Base-by-base conservation (phyloP, 129 eudicot genomes). In the Chrysanthemum seticuspe region DNA sequence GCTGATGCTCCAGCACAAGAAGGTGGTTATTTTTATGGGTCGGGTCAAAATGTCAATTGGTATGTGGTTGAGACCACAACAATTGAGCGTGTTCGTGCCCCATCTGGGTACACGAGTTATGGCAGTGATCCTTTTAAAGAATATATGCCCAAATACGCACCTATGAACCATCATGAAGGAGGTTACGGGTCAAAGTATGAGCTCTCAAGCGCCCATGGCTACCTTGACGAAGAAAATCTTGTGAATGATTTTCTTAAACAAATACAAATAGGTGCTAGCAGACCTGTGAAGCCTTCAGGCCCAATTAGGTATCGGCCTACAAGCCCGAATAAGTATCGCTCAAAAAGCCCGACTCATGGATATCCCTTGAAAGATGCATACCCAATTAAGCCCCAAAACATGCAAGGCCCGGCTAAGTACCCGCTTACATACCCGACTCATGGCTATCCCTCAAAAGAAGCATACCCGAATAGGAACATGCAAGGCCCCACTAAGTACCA, bases 11-110 rank as follows among this genome's bases (percentile, higher is more conserved):
- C 68, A 2, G 0, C 40, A 47, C 77, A 71, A 36, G 66, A 52
- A 78, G 65, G 50, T 4, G 76, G 60, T 45, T 71, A 78, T 23
- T 51, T 51, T 13, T 56, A 78, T 52, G 67, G 44, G 40, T 51
- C 72, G 10, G 56, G 53, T 34, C 72, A 53, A 62, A 71, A 59
- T 1, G 52, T 29, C 62, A 71, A 64, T 10, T 62, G 67, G 73
- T 71, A 78, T 16, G 18, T 78, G 67, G 77, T 78, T 12, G 82
- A 71, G 67, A 71, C 73, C 52, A 78, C 72, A 13, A 78, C 73
- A 4, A 55, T 78, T 47, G 82, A 78, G 13, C 77, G 68, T 25
- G 59, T 29, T 64, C 82, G 67, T 45, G 72, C 40, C 57, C 82
- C 77, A 0, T 14, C 62, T 4, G 55, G 72, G 68, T 64, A 78